Evolutionary conservation across 2,329 filamentous ascomycete species (phyloP).

Genomic region (Colletotrichum nymphaeae): DNA sequence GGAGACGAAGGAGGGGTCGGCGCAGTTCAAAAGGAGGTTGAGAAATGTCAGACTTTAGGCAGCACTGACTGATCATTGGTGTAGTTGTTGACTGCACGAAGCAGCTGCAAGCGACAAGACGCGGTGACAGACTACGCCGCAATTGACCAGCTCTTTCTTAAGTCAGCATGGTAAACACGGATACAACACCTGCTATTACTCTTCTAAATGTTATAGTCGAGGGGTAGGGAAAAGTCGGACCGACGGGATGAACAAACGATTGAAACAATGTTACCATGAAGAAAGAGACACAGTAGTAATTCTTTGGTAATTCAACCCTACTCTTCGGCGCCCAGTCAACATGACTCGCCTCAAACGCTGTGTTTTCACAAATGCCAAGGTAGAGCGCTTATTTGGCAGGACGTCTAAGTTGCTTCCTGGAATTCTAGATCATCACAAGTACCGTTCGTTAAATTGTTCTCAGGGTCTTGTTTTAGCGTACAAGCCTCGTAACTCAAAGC

Average conservation of each 20-base stretch:
- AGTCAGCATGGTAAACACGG: not conserved
- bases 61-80: not conserved
- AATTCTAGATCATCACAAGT: not conserved
- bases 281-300: not conserved
- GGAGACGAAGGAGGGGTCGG: not conserved
- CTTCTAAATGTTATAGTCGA: not conserved
- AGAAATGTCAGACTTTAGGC: not conserved
- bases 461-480: not conserved
- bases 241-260: not conserved
- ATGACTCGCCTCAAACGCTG: not conserved
- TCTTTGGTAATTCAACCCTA: not conserved
- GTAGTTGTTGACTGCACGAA: not conserved
- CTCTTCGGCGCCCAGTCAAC: not conserved
- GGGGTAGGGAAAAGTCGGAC: not conserved
- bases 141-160: not conserved
- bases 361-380: not conserved
- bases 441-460: not conserved
- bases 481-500: not conserved
- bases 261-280: not conserved
- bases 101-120: not conserved
- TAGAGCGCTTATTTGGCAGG: not conserved
- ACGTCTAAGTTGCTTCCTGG: not conserved
- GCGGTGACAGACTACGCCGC: not conserved
- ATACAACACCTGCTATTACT: not conserved
- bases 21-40: not conserved